Conservation (phyloP, 1,284 basidiomycete genomes). For the Ganoderma leucocontextum region DNA sequence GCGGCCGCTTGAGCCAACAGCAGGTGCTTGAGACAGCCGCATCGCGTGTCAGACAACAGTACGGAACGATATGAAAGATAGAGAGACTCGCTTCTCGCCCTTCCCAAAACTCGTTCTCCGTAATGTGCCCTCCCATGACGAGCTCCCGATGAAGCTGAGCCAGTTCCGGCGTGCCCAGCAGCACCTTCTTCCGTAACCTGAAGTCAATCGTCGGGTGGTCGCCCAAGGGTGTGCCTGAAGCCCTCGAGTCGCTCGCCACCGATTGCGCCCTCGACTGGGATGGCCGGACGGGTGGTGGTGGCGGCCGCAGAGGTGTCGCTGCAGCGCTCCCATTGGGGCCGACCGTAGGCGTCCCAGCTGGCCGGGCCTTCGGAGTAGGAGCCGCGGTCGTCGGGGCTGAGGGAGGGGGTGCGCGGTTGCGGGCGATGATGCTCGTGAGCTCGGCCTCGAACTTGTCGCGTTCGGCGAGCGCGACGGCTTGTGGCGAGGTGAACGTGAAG, state of each 20-base stretch:
- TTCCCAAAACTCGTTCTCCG: slow-evolving; percentile 95
- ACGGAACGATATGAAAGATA: slow-evolving; percentile 10
- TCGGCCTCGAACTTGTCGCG: slow-evolving; percentile 84
- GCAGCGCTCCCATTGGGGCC: slow-evolving; percentile 37
- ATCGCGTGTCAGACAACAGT: slow-evolving; percentile 16
- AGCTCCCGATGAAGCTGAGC: slow-evolving; percentile 85
- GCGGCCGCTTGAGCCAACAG: slow-evolving; percentile 75
- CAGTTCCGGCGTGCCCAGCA: slow-evolving; percentile 80
- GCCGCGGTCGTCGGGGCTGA: slow-evolving; percentile 6
- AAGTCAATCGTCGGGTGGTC: slow-evolving; percentile 69
- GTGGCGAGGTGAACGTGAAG: slow-evolving; percentile 79
- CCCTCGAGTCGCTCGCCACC: slow-evolving; percentile 62
- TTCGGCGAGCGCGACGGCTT: slow-evolving; percentile 65
- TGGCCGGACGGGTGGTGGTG: slow-evolving; percentile 39
- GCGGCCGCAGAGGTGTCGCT: slow-evolving; percentile 26
- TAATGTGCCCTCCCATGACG: slow-evolving; percentile 85
- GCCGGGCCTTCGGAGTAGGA: slow-evolving; percentile 9
- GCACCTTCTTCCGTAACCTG: slow-evolving; percentile 79
- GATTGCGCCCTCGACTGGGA: slow-evolving; percentile 68
- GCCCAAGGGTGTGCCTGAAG: slow-evolving; percentile 61
- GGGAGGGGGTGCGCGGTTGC: slow-evolving; percentile 54
- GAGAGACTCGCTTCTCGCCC: slow-evolving; percentile 79
- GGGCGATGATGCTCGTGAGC: slow-evolving; percentile 75
- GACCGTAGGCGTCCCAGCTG: slow-evolving; percentile 33
- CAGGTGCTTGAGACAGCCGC: slow-evolving; percentile 60